Evolutionary conservation across 257 asterid species (phyloP).

Genomic region (Ilex asprella): DNA sequence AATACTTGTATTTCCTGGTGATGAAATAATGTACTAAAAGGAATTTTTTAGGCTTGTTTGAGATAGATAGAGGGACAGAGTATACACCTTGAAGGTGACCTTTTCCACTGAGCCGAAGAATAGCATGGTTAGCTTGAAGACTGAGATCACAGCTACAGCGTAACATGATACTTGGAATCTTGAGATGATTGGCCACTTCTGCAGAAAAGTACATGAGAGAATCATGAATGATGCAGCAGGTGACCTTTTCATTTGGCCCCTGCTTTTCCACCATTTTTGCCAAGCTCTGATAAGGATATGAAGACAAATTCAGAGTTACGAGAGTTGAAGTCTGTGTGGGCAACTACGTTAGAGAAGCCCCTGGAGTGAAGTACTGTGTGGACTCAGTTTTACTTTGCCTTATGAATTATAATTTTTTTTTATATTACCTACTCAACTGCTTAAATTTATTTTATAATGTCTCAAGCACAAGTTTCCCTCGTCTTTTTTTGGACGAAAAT

Average conservation of each 20-base stretch:
- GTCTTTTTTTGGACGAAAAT: too few relatives aligned
- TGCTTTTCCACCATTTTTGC: conserved; percentile 13
- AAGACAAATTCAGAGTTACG: conserved; percentile 13
- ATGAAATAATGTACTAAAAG: too few relatives aligned
- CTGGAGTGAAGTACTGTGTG: conserved; percentile 10
- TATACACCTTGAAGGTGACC: conserved; percentile 29
- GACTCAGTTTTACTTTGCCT: too few relatives aligned
- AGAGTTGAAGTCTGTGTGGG: conserved; percentile 12
- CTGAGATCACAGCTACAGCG: conserved; percentile 26
- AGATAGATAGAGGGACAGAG: too few relatives aligned
- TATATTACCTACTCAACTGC: too few relatives aligned
- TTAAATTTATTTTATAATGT: too few relatives aligned
- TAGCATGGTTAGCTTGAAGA: conserved; percentile 15
- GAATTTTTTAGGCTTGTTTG: too few relatives aligned
- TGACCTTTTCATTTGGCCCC: conserved; percentile 11
- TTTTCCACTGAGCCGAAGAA: conserved; percentile 20
- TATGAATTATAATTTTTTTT: too few relatives aligned
- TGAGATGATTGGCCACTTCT: conserved; percentile 23
- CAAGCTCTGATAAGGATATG: conserved; percentile 18
- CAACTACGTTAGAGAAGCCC: conserved; percentile 14
- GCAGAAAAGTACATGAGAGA: conserved; percentile 30
- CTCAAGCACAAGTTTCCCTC: too few relatives aligned
- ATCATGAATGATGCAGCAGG: conserved; percentile 37
- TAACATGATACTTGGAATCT: conserved; percentile 40
- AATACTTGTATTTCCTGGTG: too few relatives aligned